phyloP scores from a whole-genome alignment of 2,329 filamentous ascomycete genomes.

The Colletotrichum phormii region DNA sequence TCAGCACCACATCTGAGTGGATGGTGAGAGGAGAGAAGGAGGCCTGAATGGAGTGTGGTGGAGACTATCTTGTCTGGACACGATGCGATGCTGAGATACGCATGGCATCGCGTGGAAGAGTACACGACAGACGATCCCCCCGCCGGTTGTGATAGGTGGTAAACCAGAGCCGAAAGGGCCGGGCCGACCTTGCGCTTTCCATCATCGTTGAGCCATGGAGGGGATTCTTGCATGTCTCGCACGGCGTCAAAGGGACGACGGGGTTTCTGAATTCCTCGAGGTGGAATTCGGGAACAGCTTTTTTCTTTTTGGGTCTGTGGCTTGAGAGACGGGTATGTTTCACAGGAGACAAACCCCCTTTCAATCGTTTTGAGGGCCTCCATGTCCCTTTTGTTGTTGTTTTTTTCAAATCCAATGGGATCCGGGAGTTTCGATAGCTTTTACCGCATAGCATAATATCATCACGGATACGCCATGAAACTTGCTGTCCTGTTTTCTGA shows the following conservation, averaged over 20 bases:
- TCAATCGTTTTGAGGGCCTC: neutral
- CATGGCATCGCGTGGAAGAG: neutral
- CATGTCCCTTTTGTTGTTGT: neutral
- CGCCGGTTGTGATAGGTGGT: neutral
- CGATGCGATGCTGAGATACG: neutral
- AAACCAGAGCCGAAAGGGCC: neutral
- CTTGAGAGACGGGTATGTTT: neutral
- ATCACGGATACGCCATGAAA: slow-evolving; percentile 12
- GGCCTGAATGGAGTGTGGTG: neutral
- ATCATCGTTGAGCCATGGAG: neutral
- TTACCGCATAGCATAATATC: slow-evolving; percentile 26
- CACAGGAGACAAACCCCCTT: neutral
- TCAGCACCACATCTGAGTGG: neutral
- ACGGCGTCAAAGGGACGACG: neutral
- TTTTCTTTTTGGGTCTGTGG: neutral
- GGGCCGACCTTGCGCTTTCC: neutral
- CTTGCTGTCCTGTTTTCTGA: neutral
- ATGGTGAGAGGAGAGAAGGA: neutral
- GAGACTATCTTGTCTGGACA: neutral
- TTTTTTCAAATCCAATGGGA: neutral
- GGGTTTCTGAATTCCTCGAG: neutral
- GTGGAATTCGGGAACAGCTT: neutral
- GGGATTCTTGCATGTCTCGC: neutral
- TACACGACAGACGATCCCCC: neutral
- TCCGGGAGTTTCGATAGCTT: neutral